Percentiles rank a stretch among this genome's conserved stretches.
Evolutionary conservation across 169 alveolate species (phyloP).

Genomic region (Cryptosporidium meleagridis): DNA sequence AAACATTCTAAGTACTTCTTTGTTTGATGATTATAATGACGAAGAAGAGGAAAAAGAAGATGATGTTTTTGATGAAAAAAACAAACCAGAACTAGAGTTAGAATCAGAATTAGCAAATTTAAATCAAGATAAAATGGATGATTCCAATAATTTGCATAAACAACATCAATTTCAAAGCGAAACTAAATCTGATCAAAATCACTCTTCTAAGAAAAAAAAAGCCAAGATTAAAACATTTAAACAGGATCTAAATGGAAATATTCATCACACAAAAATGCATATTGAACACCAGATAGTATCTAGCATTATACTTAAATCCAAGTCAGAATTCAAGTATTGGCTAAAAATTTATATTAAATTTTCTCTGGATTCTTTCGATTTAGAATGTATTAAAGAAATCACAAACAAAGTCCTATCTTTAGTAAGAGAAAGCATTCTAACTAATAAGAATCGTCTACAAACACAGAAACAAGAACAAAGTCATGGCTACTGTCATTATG

Average conservation of each 20-base stretch:
- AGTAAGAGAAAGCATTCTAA: conserved; percentile 26
- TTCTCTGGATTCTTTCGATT: conserved; percentile 20
- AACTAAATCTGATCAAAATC: not conserved
- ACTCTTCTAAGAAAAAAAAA: not conserved
- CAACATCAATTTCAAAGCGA: not conserved
- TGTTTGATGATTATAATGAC: not conserved
- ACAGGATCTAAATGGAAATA: not conserved
- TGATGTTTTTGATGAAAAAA: not conserved
- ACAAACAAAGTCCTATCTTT: not conserved
- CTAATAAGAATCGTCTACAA: not conserved
- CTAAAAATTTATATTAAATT: conserved; percentile 36
- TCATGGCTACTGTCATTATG: not conserved
- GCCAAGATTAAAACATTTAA: not conserved
- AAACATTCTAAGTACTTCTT: not conserved
- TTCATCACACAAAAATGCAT: conserved; percentile 29
- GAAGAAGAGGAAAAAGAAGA: not conserved
- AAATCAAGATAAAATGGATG: not conserved
- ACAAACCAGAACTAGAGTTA: too few relatives aligned
- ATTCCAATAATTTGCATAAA: not conserved
- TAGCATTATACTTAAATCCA: conserved; percentile 17
- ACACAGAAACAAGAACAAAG: not conserved
- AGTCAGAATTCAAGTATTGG: conserved; percentile 52
- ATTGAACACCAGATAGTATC: conserved; percentile 63
- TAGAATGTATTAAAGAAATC: not conserved
- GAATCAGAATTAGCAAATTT: not conserved